Evolutionary conservation across 257 asterid species (phyloP).

Genomic region (Rauvolfia tetraphylla): DNA sequence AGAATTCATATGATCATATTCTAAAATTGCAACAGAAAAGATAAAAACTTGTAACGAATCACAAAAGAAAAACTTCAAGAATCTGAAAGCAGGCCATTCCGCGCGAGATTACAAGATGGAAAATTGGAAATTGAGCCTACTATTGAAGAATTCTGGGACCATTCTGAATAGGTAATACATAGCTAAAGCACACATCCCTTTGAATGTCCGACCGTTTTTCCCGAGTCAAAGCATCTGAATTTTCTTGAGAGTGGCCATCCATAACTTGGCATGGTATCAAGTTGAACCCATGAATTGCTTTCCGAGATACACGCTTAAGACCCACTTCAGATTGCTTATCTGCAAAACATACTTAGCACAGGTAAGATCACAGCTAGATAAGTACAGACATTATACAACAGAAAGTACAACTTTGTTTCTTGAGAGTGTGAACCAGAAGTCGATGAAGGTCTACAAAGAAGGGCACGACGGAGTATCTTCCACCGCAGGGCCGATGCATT

Average conservation of each 20-base stretch:
- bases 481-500: conserved; percentile 63
- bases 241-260: conserved; percentile 30
- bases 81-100: neutral
- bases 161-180: conserved; percentile 55
- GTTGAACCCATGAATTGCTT: conserved; percentile 60
- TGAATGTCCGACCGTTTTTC: conserved; percentile 12
- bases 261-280: conserved; percentile 51
- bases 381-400: neutral
- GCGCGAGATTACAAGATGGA: neutral
- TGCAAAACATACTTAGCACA: conserved; percentile 27
- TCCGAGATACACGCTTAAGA: conserved; percentile 59
- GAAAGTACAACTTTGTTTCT: neutral
- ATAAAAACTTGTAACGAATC: neutral
- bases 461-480: conserved; percentile 76
- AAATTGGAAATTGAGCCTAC: conserved; percentile 35
- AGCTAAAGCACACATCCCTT: conserved; percentile 53
- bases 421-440: conserved; percentile 29
- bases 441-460: conserved; percentile 42
- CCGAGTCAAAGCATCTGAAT: conserved; percentile 26
- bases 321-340: conserved; percentile 40
- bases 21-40: neutral
- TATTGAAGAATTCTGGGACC: conserved; percentile 50
- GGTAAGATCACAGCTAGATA: neutral
- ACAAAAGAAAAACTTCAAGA: neutral
- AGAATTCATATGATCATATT: no score